Evolutionary conservation across 2,329 filamentous ascomycete species (phyloP).

Genomic region (Sporothrix euskadiensis): DNA sequence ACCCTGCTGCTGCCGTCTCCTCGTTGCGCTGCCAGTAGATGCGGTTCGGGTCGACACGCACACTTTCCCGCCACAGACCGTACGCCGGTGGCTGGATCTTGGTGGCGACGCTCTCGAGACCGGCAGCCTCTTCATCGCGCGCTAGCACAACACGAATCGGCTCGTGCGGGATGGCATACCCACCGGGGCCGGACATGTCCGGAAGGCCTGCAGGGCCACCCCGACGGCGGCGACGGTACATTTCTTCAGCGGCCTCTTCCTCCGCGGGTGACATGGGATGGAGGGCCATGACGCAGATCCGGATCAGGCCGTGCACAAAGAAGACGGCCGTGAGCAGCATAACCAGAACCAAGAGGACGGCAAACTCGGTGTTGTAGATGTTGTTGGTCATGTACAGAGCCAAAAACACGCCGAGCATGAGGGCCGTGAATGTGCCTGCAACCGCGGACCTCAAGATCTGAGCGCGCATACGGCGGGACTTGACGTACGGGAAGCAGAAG

Average conservation of each 20-base stretch:
- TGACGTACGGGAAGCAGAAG: slow-evolving; percentile 58
- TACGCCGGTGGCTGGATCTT: slow-evolving; percentile 77
- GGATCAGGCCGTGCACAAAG: slow-evolving; percentile 77
- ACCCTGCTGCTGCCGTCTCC: slow-evolving; percentile 33
- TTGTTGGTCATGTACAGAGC: slow-evolving; percentile 67
- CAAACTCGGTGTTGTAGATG: slow-evolving; percentile 68
- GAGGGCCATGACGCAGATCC: slow-evolving; percentile 67
- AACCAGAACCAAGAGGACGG: slow-evolving; percentile 76
- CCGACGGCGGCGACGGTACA: slow-evolving; percentile 32
- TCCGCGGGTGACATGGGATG: slow-evolving; percentile 44
- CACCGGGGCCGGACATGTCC: slow-evolving; percentile 56
- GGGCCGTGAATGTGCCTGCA: slow-evolving; percentile 62
- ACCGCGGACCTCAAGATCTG: slow-evolving; percentile 63
- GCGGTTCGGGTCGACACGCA: slow-evolving; percentile 78
- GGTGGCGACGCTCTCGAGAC: slow-evolving; percentile 54
- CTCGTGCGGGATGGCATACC: slow-evolving; percentile 67
- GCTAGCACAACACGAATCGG: slow-evolving; percentile 78
- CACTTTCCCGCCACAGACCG: slow-evolving; percentile 78
- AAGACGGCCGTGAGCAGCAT: slow-evolving; percentile 73
- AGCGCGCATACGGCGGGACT: slow-evolving; percentile 54
- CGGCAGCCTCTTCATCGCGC: slow-evolving; percentile 69
- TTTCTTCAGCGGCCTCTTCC: slow-evolving; percentile 39
- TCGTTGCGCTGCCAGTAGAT: slow-evolving; percentile 76
- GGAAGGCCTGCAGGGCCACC: slow-evolving; percentile 36
- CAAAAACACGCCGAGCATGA: slow-evolving; percentile 67